Evolutionary conservation across 1,139 yeast genomes (phyloP).

Genomic region (Diutina mesorugosa): DNA sequence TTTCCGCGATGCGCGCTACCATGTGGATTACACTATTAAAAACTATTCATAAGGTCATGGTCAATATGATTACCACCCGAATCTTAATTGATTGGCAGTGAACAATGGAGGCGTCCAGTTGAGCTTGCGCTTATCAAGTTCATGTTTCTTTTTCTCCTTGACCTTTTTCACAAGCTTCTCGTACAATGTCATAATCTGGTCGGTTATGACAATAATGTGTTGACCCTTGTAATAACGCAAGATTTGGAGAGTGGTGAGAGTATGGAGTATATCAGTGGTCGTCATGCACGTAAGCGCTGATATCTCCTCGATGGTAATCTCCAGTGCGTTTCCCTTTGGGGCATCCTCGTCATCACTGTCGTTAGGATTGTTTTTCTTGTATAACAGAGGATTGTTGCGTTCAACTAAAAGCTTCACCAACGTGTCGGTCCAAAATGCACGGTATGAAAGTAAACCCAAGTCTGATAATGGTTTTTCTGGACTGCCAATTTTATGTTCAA

Average conservation of each 20-base stretch:
- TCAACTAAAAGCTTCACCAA: slow-evolving; percentile 67
- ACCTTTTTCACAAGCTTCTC: slow-evolving; percentile 51
- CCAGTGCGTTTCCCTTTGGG: slow-evolving; percentile 13
- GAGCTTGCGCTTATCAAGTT: slow-evolving; percentile 58
- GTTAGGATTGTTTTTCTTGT: slow-evolving; percentile 18
- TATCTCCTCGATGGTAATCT: slow-evolving; percentile 86
- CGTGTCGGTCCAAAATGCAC: slow-evolving; percentile 96
- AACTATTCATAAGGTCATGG: neutral
- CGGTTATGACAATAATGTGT: slow-evolving; percentile 84
- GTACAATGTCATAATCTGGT: slow-evolving; percentile 65
- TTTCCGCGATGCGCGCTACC: neutral
- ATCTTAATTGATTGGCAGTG: slow-evolving; percentile 89
- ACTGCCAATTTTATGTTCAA: slow-evolving; percentile 84
- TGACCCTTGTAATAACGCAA: slow-evolving; percentile 90
- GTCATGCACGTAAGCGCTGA: slow-evolving; percentile 87
- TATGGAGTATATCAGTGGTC: slow-evolving; percentile 87
- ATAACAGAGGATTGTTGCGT: slow-evolving; percentile 27
- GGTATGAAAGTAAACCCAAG: slow-evolving; percentile 80
- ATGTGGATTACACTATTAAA: neutral
- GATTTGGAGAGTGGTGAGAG: slow-evolving; percentile 82
- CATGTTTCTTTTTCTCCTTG: slow-evolving; percentile 57
- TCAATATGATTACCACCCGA: slow-evolving; percentile 61
- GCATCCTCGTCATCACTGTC: slow-evolving; percentile 14
- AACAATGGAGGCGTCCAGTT: slow-evolving; percentile 94
- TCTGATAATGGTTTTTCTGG: slow-evolving; percentile 97